These are phyloP conservation scores for Favolaschia claudopus DNA, from an alignment of 768 basidiomycete genomes.

Conservation along the genomic window DNA sequence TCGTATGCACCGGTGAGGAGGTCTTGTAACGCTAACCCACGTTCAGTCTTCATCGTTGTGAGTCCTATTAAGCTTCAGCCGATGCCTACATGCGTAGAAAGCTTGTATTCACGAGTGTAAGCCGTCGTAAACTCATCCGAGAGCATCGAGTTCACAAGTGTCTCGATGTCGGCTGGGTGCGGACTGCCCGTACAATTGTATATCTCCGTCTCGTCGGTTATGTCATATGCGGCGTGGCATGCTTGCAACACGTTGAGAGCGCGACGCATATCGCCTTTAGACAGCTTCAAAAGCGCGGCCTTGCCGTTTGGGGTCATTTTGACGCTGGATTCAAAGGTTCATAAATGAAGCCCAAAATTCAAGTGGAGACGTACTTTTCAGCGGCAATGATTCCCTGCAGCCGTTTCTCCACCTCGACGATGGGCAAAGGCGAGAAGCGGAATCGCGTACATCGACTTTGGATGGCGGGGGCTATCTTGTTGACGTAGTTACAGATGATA, in stretches of 20 bases:
- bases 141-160: constrained; percentile 94
- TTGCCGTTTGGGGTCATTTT: constrained; percentile 88
- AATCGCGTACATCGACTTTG: constrained; percentile 99
- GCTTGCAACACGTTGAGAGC: constrained; percentile 97
- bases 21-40: constrained; percentile 95
- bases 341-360: neutral
- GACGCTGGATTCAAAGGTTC: constrained; percentile 61
- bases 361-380: constrained; percentile 74
- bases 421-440: constrained; percentile 92
- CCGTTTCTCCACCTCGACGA: constrained; percentile 84
- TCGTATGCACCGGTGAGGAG: constrained; percentile 92
- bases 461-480: constrained; percentile 98
- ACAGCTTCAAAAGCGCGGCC: constrained; percentile 90
- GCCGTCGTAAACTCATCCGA: constrained; percentile 94
- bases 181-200: constrained; percentile 98
- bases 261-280: constrained; percentile 96
- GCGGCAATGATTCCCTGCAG: constrained; percentile 79
- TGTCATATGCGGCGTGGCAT: constrained; percentile 95
- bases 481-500: constrained; percentile 99
- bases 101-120: constrained; percentile 68
- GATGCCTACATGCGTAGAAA: neutral
- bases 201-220: constrained; percentile 87
- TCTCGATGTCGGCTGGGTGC: constrained; percentile 93
- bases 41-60: constrained; percentile 84
- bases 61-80: constrained; percentile 68